Percentiles rank a stretch among this genome's conserved stretches.
Evolutionary conservation across 2,329 filamentous ascomycete genomes (phyloP).

Genomic region (Ceratocystiopsis brevicomis): DNA sequence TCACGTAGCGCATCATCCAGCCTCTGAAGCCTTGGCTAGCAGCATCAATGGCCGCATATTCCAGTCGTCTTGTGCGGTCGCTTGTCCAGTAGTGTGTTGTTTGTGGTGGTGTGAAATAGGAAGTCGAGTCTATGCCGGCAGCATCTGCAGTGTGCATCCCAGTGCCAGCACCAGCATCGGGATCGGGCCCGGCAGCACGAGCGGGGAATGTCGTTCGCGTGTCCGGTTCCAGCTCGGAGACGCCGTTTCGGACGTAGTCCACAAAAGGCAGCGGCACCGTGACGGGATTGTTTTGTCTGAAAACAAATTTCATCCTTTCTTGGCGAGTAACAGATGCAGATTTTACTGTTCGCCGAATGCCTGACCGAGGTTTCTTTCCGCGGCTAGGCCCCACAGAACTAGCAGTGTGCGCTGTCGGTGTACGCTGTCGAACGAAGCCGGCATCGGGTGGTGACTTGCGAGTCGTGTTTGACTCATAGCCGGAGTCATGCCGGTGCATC

Average conservation of each 20-base stretch:
- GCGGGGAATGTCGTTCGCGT: conserved; percentile 15
- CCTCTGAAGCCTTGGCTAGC: conserved; percentile 40
- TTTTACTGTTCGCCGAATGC: conserved; percentile 19
- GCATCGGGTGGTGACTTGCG: conserved; percentile 17
- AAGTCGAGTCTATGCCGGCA: conserved; percentile 6
- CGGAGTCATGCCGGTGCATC: conserved; percentile 39
- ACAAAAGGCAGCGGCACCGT: conserved; percentile 4
- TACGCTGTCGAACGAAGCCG: conserved; percentile 15
- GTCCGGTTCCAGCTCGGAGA: conserved; percentile 8
- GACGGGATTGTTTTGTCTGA: conserved; percentile 13
- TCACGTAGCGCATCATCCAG: conserved; percentile 36
- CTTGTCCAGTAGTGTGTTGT: conserved; percentile 51
- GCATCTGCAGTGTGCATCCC: too few species aligned
- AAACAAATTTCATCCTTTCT: too few species aligned
- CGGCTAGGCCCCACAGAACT: too few species aligned
- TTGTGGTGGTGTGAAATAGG: conserved; percentile 29
- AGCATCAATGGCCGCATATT: conserved; percentile 49
- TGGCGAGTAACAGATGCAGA: conserved; percentile 16
- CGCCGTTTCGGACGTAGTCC: conserved; percentile 7
- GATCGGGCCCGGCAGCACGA: conserved; percentile 1
- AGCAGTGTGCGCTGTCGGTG: too few species aligned
- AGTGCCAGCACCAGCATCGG: background rate
- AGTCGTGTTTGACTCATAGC: conserved; percentile 33
- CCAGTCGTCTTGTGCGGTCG: conserved; percentile 39
- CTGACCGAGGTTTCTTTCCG: too few species aligned